Base-by-base conservation (phyloP, 352 stramenopile species). In the Pythium oligandrum region DNA sequence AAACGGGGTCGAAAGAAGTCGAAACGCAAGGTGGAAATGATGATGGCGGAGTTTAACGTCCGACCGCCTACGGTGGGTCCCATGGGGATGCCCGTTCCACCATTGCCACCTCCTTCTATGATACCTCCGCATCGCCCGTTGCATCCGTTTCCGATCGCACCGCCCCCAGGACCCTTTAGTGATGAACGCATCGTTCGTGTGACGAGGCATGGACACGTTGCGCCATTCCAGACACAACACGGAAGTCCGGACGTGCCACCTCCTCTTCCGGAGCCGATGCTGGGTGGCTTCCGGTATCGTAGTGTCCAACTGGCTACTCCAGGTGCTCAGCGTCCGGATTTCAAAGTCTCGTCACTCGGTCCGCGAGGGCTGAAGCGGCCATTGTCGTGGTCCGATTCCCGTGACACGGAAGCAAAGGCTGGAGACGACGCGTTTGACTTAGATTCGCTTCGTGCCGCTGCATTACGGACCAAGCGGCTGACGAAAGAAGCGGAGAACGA, bases 1-100 rank as follows among this genome's bases (percentile, higher is more conserved):
- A 89, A 89, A 44, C 78, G 78, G 2, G 76, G 80, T 4, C 86
- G 86, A 50, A 93, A 90, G 58, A 87, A 86, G 47, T 57, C 63
- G 1, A 92, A 92, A 51, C 77, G 82, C 12, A 90, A 92, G 48
- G 48, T 80, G 10, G 81, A 86, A 1, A 59, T 62, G n/a, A 81
- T 84, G 67, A 52, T 78, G 38, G 54, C 64, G 17, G 17, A 26
- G 17, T 26, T 26, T 26, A 26, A 26, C 6, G 39, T 45, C 6
- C 36, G 11, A 33, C 36, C 12, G 4, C 35, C 7, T 2, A 31
- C 17, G 10, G 26, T 9, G 43, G 6, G 6, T 48, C 42, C 51
- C 47, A 48, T 37, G 30, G 56, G 53, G 48, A 38, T 57, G 7
- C 17, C 45, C 51, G 32, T 35, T 35, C 40, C 35, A 44, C 44